Evolutionary conservation across 306 rosid genomes (phyloP), one percentile per base, ranked within the genome.

Genomic region (Alnus rubra): DNA sequence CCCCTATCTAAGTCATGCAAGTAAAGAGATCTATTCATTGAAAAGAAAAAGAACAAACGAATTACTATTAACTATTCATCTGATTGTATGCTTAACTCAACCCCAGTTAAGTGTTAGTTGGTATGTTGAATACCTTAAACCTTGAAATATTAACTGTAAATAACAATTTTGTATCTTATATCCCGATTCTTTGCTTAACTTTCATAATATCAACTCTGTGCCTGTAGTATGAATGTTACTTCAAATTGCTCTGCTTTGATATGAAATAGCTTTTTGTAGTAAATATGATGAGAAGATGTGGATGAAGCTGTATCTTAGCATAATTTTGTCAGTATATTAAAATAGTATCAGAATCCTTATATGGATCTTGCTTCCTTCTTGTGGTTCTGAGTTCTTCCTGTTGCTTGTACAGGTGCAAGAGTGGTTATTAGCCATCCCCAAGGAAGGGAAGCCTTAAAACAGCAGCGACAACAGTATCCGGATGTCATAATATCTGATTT

Each of bases 401-500:
- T 74, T 80, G 78, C 64, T 74, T 45, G 59, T 79, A 67, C 68
- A 93, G 97, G 97, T 77, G 97, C 93, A 80, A 90, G 94, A 81
- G 74, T 95, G 80, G 85, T 95, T 62, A 88, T 95, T 59, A 89
- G 97, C 88, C 97, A 95, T 84, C 97, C 98, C 33, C 86, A 88
- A 73, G 97, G 97, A 75, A 91, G 93, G 84, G 83, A 83, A 78
- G 85, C 59, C 68, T 84, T 91, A n/a, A 79, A 90, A 72, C 82
- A 87, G 79, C 93, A 91, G 74, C 85, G 85, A 59, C 74, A 88
- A 76, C 88, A 82, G 74, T 75, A 82, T 74, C 89, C 96, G 0
- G 87, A 87, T 77, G 85, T 90, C 35, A 84, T 91, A 70, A 79
- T 89, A 71, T 91, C 97, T 49, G 91, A 87, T 55, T 81, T 96